A percentile compares a stretch with the other conserved stretches of the same genome.
Evolutionary conservation across 352 stramenopile species (phyloP).

Genomic region (Poterioochromonas sp.): DNA sequence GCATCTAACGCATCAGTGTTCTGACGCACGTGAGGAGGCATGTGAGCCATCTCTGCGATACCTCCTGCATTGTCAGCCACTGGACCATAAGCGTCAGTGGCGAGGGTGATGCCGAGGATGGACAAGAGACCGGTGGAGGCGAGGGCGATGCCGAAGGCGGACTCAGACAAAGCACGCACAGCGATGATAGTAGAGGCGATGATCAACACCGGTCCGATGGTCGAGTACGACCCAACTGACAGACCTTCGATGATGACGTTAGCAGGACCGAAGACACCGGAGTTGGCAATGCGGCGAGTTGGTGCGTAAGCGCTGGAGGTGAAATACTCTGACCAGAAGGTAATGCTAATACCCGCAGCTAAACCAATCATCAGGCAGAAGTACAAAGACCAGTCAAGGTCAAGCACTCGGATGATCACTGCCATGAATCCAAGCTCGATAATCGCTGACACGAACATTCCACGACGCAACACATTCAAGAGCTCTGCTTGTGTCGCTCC

Average conservation of each 20-base stretch:
- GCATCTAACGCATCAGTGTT: slow-evolving; percentile 80
- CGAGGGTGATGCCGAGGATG: slow-evolving; percentile 55
- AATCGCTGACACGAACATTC: slow-evolving; percentile 48
- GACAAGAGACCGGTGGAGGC: slow-evolving; percentile 58
- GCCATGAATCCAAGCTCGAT: slow-evolving; percentile 50
- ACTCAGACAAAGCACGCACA: slow-evolving; percentile 40
- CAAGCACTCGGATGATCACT: slow-evolving; percentile 46
- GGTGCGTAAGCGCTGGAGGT: slow-evolving; percentile 56
- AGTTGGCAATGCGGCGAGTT: slow-evolving; percentile 51
- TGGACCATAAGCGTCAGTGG: slow-evolving; percentile 64
- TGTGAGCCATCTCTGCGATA: slow-evolving; percentile 79
- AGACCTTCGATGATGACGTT: slow-evolving; percentile 62
- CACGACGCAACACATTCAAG: slow-evolving; percentile 54
- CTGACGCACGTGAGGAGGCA: slow-evolving; percentile 77
- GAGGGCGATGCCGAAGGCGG: slow-evolving; percentile 57
- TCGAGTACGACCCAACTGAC: slow-evolving; percentile 57
- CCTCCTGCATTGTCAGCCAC: slow-evolving; percentile 86
- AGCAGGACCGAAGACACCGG: slow-evolving; percentile 54
- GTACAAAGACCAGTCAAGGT: slow-evolving; percentile 52
- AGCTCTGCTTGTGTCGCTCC: slow-evolving; percentile 52
- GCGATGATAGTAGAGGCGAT: slow-evolving; percentile 52
- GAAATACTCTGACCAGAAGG: slow-evolving; percentile 59
- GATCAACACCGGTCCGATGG: slow-evolving; percentile 52
- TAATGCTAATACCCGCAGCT: slow-evolving; percentile 54
- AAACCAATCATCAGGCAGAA: slow-evolving; percentile 56